These are phyloP conservation scores for Chaetomiaceae sp. DNA, from an alignment of 2,329 filamentous ascomycete genomes.

Conservation along the genomic window DNA sequence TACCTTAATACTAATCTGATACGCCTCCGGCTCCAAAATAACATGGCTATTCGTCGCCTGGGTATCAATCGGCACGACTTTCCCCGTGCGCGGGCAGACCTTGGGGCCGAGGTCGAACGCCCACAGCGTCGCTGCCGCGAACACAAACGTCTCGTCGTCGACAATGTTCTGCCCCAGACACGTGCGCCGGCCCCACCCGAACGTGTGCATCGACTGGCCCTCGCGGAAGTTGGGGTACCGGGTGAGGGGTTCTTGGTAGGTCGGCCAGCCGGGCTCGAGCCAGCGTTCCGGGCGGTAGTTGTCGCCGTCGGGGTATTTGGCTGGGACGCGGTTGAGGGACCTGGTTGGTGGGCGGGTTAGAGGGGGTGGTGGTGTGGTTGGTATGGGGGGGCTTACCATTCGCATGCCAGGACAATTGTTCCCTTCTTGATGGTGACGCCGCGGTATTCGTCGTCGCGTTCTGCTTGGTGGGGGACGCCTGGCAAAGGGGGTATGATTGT, in stretches of 20 bases:
- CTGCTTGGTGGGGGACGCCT: constrained; percentile 47
- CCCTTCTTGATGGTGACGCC: constrained; percentile 45
- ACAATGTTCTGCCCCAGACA: constrained; percentile 60
- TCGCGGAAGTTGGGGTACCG: constrained; percentile 59
- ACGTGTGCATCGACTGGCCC: constrained; percentile 55
- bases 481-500: background rate
- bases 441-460: constrained; percentile 41
- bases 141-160: constrained; percentile 53
- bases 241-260: constrained; percentile 59
- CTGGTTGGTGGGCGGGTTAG: constrained; percentile 19
- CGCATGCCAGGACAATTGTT: constrained; percentile 45
- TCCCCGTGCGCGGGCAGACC: constrained; percentile 39
- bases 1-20: constrained; percentile 41
- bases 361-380: background rate
- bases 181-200: constrained; percentile 59
- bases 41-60: constrained; percentile 49
- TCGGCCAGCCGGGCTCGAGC: constrained; percentile 58
- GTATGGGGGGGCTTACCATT: constrained; percentile 37
- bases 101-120: constrained; percentile 41
- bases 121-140: constrained; percentile 45
- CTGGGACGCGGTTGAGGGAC: constrained; percentile 53
- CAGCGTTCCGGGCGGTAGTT: constrained; percentile 58
- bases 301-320: constrained; percentile 59
- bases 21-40: constrained; percentile 47
- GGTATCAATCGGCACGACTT: constrained; percentile 41